These are phyloP conservation scores for Citrus unshiu DNA, from an alignment of 345 rosid genomes.

Conservation along the genomic window DNA sequence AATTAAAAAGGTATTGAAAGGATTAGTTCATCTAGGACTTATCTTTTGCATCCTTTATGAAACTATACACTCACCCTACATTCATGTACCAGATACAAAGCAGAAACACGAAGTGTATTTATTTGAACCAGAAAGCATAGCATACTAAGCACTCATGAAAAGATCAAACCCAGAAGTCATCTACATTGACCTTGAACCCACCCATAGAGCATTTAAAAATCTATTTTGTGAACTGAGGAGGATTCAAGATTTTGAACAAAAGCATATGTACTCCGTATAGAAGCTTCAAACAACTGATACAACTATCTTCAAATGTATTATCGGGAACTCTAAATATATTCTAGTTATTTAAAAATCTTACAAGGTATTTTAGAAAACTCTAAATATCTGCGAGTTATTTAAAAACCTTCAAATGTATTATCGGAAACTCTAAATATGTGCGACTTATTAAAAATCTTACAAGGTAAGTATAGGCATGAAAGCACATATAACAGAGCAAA, in stretches of 20 bases:
- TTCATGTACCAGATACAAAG: background rate
- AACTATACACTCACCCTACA: background rate
- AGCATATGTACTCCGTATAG: background rate
- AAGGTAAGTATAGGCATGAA: constrained; percentile 80
- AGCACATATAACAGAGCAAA: constrained; percentile 80
- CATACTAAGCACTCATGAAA: background rate
- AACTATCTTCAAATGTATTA: background rate
- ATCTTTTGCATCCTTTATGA: background rate
- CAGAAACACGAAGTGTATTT: background rate
- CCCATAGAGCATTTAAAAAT: background rate
- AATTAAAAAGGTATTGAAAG: background rate
- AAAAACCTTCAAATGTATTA: constrained; percentile 54
- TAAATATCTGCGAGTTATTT: background rate
- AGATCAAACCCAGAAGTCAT: background rate
- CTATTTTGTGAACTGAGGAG: background rate
- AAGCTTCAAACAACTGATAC: background rate
- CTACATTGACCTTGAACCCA: background rate
- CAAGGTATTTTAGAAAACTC: constrained; percentile 38
- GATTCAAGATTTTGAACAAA: background rate
- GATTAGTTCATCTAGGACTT: background rate
- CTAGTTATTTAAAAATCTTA: constrained; percentile 30
- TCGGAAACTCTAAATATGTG: background rate
- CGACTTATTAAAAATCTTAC: constrained; percentile 38
- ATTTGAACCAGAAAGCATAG: background rate
- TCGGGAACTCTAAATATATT: background rate